These are phyloP conservation scores for Moricandia moricandioides DNA, from an alignment of 345 rosid species.

Conservation along the genomic window DNA sequence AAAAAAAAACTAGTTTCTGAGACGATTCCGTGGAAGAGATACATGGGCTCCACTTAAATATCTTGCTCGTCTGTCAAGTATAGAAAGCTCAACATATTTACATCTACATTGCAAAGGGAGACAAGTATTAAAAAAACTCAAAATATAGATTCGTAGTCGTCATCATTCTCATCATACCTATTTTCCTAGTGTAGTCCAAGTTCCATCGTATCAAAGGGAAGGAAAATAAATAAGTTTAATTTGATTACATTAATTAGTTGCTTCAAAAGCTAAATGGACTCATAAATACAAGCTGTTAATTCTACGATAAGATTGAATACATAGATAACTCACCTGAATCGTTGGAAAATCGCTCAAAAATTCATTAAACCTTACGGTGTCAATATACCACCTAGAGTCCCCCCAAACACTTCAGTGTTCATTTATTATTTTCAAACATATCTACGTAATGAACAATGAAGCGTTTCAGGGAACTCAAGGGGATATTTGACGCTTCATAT, in stretches of 20 bases:
- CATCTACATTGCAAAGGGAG: neutral
- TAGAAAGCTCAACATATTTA: neutral
- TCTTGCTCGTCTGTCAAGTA: neutral
- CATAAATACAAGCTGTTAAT: neutral
- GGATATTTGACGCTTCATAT: conserved; percentile 28
- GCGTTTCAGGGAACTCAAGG: conserved; percentile 41
- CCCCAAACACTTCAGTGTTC: conserved; percentile 42
- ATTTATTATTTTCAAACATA: neutral
- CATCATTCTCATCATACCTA: neutral
- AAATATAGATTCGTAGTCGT: neutral
- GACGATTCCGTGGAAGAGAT: neutral
- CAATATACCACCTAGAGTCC: conserved; percentile 30
- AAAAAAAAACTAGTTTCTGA: neutral
- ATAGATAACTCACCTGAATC: neutral
- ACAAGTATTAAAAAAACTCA: neutral
- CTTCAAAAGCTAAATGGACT: neutral
- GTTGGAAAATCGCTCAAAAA: neutral
- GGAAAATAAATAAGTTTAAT: neutral
- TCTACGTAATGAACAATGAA: conserved; percentile 28
- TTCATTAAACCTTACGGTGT: neutral
- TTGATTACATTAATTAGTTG: neutral
- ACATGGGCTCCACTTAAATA: neutral
- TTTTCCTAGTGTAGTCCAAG: neutral
- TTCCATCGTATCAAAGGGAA: neutral
- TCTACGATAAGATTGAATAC: neutral